Evolutionary conservation across 2,329 filamentous ascomycete species (phyloP), one percentile per base, ranked within the genome.

Genomic region (Dothidotthia symphoricarpi): DNA sequence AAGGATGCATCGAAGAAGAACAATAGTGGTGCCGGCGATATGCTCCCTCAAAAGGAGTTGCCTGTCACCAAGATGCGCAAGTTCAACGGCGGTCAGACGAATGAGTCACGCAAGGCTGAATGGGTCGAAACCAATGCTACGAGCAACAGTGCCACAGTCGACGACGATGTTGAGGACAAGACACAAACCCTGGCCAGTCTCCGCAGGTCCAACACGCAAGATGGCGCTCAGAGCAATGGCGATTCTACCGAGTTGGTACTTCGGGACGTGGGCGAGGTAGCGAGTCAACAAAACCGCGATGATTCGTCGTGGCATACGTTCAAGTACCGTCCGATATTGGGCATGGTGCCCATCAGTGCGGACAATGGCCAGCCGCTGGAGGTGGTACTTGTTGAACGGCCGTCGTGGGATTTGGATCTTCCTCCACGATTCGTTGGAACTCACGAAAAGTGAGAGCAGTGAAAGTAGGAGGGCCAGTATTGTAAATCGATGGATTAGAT

Each of bases 301-400:
- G 53, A 63, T 30, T 55, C 63, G 34, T 78, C 73, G 70, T 97
- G 89, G 88, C 81, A 83, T 62, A 95, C 90, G 4, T 89, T 86
- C 75, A 94, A 95, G 68, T 98, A 97, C 69, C 79, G 90, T 41
- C 87, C 90, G n/a, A 89, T 98, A 53, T 74, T 98, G 45, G 93
- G 90, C 4, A 76, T 85, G 29, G 75, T 81, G 14, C 75, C 78
- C 13, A 67, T 85, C 22, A 72, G 69, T 15, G 55, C 60, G 27
- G 51, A 36, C 16, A 47, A 45, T 17, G 69, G 82, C 27, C 43
- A 55, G 30, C 66, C 71, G 9, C 69, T 86, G 4, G 93, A 98
- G 68, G 86, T 96, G 31, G 90, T 88, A 2, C 73, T 97, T 34
- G 82, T 97, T 11, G 91, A 97, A 73, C 75, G 90, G 57, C 90